Evolutionary conservation across 106 monocot genomes (phyloP), one percentile per base, ranked within the genome.

Genomic region (Acorus calamus): DNA sequence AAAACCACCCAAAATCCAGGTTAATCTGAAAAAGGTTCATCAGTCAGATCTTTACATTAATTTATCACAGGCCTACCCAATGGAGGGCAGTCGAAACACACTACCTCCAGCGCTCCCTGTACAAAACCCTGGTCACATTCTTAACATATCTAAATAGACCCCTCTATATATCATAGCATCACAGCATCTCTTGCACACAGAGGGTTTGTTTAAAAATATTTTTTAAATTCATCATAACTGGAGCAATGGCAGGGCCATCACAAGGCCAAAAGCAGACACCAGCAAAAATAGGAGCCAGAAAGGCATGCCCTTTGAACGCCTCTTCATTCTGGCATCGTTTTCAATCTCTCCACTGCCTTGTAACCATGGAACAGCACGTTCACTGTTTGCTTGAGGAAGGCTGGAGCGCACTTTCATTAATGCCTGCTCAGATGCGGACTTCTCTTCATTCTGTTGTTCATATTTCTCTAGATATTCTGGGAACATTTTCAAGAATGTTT

Each of bases 201-300:
- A 8, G 50, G 12, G 46, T 87, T 71, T 28, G 28, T 28, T 28
- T 28, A 28, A 28, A 28, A 28, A 28, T 28, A 28, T 28, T 0
- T 28, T 0, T 28, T 28, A 28, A 28, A 28, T 28, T 28, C 28
- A 28, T 28, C 28, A 98, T 12, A 83, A 59, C 54, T 94, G 94
- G 47, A 98, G 76, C 6, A 98, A 72, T 11, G 96, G 96, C 80
- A 98, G 70, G 7, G 91, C 87, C 91, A 98, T 91, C 12, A 98
- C 88, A 7, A 80, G 43, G 2, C 96, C 85, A 52, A 91, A 91
- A 53, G 85, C 69, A 0, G 91, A 98, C 8, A 85, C 52, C 53
- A 98, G 52, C 45, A 98, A 12, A 53, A 88, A 47, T 52, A 91
- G 49, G 49, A 85, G 57, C 88, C 96, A 98, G 51, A 85, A 75